Base-by-base conservation (phyloP, 768 basidiomycete species). In the Leccinum fibrillosum region DNA sequence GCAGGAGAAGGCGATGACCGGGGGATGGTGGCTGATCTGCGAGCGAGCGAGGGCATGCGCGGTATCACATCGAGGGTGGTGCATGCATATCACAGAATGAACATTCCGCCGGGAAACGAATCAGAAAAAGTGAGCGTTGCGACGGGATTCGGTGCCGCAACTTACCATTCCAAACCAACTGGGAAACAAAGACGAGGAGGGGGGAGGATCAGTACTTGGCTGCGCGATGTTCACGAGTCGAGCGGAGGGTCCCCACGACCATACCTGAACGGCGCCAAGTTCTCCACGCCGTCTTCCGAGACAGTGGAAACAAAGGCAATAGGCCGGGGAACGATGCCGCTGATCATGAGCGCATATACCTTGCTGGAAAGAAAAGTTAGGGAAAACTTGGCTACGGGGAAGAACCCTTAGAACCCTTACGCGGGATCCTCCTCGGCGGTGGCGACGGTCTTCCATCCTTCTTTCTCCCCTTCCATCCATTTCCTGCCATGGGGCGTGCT, bases 261-360 rank as follows among this genome's bases (percentile, higher is more conserved):
- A 12, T 21, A 56, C 55, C 55, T 76, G 62, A 78, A 77, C 1
- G 74, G 74, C 1, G 76, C 73, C 4, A 78, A 69, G 59, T 78
- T 78, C 23, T 64, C 58, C 1, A 66, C 51, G 1, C 76, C 76
- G 1, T 68, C 54, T 19, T 62, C 56, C 6, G 63, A 64, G 51
- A 75, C 49, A n/a, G 76, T 70, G 6, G 76, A 76, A 21, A 77
- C 66, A 56, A 78, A 76, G 5, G 76, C 77, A 50, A 79, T 75
- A 5, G 78, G 77, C 11, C 77, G 63, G 1, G 78, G 76, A 6
- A 71, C 67, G 19, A 78, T 54, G 2, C 75, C 77, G 49, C 69
- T 70, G 42, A 71, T 70, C 69, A 77, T 62, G 39, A 76, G 66
- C 11, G 63, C 59, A 55, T 77, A 74, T n/a, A 75, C 35, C 21